Percentiles rank a stretch among this genome's conserved stretches.
phyloP scores from a whole-genome alignment of 768 basidiomycete genomes.

The Fomitopsis serialis region DNA sequence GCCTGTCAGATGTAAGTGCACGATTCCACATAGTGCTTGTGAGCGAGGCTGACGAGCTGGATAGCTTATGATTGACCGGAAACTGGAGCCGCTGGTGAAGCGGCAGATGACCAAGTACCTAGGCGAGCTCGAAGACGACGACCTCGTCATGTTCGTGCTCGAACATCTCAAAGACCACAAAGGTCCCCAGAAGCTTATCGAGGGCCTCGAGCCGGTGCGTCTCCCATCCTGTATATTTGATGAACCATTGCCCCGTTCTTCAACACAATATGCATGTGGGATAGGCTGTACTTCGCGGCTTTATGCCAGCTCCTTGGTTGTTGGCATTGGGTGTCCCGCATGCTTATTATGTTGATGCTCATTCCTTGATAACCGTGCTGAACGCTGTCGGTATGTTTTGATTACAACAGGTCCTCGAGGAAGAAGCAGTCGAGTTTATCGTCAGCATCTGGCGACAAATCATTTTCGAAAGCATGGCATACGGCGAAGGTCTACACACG shows the following conservation, averaged over 20 bases:
- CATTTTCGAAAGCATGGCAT: constrained; percentile 93
- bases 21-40: not conserved
- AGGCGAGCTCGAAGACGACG: constrained; percentile 90
- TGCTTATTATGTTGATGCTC: not conserved
- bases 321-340: not conserved
- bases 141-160: constrained; percentile 88
- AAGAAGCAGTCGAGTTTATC: constrained; percentile 81
- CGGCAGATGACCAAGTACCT: constrained; percentile 82
- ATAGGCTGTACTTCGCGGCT: too few relatives aligned
- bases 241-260: not conserved
- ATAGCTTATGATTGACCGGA: constrained; percentile 76
- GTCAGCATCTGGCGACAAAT: constrained; percentile 84
- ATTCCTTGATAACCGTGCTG: not conserved
- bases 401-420: constrained; percentile 72
- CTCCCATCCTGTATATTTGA: not conserved
- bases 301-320: too few relatives aligned
- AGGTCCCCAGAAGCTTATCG: constrained; percentile 75
- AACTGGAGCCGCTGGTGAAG: constrained; percentile 81
- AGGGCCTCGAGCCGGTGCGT: constrained; percentile 88
- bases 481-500: constrained; percentile 82
- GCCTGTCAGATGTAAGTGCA: constrained; percentile 71
- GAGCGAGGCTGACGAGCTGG: not conserved
- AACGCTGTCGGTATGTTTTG: not conserved
- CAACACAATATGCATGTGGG: not conserved
- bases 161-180: constrained; percentile 93